A percentile compares a stretch with the other conserved stretches of the same genome.
phyloP scores from a whole-genome alignment of 148 eudicot genomes.

The Vaccinium darrowii region DNA sequence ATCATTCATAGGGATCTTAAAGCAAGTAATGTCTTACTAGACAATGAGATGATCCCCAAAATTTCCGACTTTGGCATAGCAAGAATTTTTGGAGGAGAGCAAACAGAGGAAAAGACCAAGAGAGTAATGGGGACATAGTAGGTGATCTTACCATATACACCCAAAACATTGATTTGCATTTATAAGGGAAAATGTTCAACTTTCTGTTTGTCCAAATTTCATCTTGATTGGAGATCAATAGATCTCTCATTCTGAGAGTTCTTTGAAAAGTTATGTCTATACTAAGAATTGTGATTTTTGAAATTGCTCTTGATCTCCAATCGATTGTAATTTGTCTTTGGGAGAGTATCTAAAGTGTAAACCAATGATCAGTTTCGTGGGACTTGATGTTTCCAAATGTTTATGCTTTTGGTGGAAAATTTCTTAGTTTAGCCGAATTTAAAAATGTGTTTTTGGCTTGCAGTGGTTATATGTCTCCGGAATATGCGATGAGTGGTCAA shows the following conservation, averaged over 20 bases:
- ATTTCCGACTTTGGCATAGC: conserved; percentile 44
- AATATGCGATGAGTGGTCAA: conserved; percentile 34
- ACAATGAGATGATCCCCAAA: conserved; percentile 33
- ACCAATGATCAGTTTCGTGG: not conserved
- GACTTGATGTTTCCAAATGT: not conserved
- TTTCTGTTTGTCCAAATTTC: not conserved
- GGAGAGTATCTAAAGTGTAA: not conserved
- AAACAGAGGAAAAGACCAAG: conserved; percentile 25
- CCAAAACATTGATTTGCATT: not conserved
- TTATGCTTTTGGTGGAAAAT: not conserved
- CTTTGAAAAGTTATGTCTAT: not conserved
- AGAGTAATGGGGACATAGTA: conserved; percentile 38
- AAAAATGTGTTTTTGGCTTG: not conserved
- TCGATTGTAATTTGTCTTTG: not conserved
- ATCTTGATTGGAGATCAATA: not conserved
- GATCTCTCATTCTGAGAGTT: not conserved
- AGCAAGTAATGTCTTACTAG: conserved; percentile 36
- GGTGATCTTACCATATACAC: conserved; percentile 1
- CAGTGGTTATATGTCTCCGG: conserved; percentile 40
- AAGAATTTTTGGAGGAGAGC: conserved; percentile 36
- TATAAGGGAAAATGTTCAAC: not conserved
- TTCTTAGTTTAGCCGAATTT: not conserved
- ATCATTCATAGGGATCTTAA: conserved; percentile 41
- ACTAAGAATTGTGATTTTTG: not conserved
- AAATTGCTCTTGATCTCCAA: not conserved